phyloP scores from a whole-genome alignment of 345 rosid genomes.

The Gossypium turneri region DNA sequence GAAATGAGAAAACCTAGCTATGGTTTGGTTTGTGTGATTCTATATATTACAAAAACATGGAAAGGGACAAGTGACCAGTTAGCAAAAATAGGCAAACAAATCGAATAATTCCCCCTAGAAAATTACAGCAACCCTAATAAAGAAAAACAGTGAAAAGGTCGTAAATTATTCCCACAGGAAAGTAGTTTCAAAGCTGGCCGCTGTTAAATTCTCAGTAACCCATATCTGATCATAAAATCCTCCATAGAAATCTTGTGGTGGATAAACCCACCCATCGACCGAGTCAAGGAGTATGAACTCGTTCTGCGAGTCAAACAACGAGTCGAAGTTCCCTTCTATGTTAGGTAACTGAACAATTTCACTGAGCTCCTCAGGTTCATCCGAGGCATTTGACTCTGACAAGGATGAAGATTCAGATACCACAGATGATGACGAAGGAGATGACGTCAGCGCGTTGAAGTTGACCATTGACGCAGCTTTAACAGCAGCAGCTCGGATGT shows the following conservation, averaged over 20 bases:
- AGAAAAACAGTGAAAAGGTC: background rate
- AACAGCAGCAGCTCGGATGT: conserved; percentile 88
- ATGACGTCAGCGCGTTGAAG: background rate
- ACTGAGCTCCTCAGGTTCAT: conserved; percentile 8
- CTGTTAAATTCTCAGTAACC: conserved; percentile 15
- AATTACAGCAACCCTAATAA: background rate
- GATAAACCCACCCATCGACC: conserved; percentile 28
- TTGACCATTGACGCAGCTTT: conserved; percentile 79
- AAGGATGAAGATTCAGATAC: background rate
- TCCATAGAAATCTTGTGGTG: conserved; percentile 19
- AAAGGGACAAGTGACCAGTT: background rate
- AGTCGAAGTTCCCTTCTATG: conserved; percentile 16
- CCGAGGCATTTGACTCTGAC: conserved; percentile 1
- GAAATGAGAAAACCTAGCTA: background rate
- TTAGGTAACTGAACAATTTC: conserved; percentile 21
- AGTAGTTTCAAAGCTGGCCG: conserved; percentile 20
- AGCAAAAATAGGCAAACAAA: conserved; percentile 1
- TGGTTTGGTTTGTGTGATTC: background rate
- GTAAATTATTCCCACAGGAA: conserved; percentile 26
- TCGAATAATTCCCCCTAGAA: background rate
- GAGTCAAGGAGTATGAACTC: conserved; percentile 18
- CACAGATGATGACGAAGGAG: conserved; percentile 20
- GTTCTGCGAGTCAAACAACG: background rate
- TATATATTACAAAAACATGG: background rate
- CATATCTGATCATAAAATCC: conserved; percentile 27